A percentile compares a stretch with the other conserved stretches of the same genome.
These are phyloP conservation scores for Tetrapisispora nanseiensis DNA, from an alignment of 805 yeast genomes.

Conservation along the genomic window DNA sequence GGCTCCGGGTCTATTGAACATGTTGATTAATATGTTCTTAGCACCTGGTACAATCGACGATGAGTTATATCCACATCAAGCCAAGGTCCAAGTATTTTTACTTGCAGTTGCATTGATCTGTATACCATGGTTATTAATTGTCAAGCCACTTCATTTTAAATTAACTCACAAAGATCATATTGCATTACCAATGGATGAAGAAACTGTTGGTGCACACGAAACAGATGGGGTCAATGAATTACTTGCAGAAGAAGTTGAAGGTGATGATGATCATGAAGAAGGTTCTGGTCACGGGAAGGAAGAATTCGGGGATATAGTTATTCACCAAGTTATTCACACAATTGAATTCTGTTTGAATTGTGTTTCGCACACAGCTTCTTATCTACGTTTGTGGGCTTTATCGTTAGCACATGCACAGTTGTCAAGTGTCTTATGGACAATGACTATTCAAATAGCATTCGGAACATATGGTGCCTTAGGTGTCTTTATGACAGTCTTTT, in stretches of 20 bases:
- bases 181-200: constrained; percentile 16
- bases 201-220: constrained; percentile 2
- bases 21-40: constrained; percentile 67
- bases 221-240: constrained; percentile 14
- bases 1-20: constrained; percentile 66
- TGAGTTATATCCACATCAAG: constrained; percentile 56
- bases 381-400: constrained; percentile 68
- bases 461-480: constrained; percentile 46
- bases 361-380: constrained; percentile 73
- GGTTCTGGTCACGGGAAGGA: constrained; percentile 35
- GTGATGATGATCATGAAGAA: constrained; percentile 33
- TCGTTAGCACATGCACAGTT: constrained; percentile 75
- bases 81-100: constrained; percentile 47
- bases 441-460: constrained; percentile 61
- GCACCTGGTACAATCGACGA: constrained; percentile 64
- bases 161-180: constrained; percentile 28
- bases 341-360: constrained; percentile 73
- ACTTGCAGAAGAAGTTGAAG: constrained; percentile 12
- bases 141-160: constrained; percentile 48
- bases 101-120: constrained; percentile 53
- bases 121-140: constrained; percentile 63
- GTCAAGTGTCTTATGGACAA: constrained; percentile 63
- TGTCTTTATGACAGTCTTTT: constrained; percentile 44
- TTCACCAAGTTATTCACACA: constrained; percentile 73
- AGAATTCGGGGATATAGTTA: constrained; percentile 59